phyloP scores from a whole-genome alignment of 108 stramenopile species.

The Parmales sp. region DNA sequence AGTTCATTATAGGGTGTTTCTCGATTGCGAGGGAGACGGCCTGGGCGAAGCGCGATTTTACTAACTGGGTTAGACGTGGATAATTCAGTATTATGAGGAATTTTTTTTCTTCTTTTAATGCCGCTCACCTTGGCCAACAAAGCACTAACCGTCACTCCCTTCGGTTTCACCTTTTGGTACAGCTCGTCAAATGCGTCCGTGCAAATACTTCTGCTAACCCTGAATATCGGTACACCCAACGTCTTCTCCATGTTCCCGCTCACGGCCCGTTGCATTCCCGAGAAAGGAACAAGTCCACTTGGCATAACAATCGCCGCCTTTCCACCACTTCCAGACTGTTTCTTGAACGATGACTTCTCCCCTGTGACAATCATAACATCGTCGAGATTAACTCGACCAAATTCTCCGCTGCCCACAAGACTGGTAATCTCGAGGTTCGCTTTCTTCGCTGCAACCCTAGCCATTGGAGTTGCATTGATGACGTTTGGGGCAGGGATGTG shows the following conservation, averaged over 20 bases:
- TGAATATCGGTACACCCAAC: conserved; percentile 79
- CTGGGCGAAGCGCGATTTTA: too few species aligned
- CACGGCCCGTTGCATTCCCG: conserved; percentile 94
- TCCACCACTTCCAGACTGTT: conserved; percentile 33
- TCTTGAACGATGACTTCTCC: conserved; percentile 69
- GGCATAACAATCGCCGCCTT: conserved; percentile 55
- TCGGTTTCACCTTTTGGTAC: conserved; percentile 78
- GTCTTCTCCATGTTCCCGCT: conserved; percentile 94
- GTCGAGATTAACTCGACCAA: conserved; percentile 83
- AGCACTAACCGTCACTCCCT: conserved; percentile 86
- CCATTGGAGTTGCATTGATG: conserved; percentile 21
- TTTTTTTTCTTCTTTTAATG: too few species aligned
- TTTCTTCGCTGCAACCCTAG: conserved; percentile 42
- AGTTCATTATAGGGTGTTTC: conserved; percentile 90
- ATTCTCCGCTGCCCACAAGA: conserved; percentile 75
- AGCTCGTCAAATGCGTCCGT: conserved; percentile 86
- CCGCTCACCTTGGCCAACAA: conserved; percentile 89
- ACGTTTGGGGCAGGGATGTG: conserved; percentile 79
- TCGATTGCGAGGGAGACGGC: conserved; percentile 84
- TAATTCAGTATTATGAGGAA: too few species aligned
- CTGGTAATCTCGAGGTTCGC: conserved; percentile 70
- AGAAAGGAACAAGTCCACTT: conserved; percentile 79
- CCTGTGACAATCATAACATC: conserved; percentile 82
- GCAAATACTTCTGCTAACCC: conserved; percentile 76
- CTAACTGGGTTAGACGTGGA: too few species aligned